phyloP scores from a whole-genome alignment of 441 rosid species.

The Mallotus repandus region DNA sequence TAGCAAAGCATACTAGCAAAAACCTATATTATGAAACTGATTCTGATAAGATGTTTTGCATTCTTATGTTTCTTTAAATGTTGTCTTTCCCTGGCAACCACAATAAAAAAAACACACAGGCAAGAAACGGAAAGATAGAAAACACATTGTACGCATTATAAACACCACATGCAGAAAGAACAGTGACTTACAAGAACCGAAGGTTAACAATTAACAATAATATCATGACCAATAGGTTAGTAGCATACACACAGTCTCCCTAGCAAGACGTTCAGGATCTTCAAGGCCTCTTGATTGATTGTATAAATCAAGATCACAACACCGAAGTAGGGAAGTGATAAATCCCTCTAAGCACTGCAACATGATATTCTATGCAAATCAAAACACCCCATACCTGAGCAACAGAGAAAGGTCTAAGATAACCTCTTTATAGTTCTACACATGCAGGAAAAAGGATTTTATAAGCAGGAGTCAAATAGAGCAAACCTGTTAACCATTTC shows the following conservation, averaged over 20 bases:
- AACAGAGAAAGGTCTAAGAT: constrained; percentile 21
- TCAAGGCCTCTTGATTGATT: constrained; percentile 76
- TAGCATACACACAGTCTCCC: constrained; percentile 94
- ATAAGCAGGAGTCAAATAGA: neutral
- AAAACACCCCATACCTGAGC: constrained; percentile 76
- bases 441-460: constrained; percentile 1
- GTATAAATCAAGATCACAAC: constrained; percentile 76
- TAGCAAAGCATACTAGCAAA: neutral
- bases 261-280: constrained; percentile 90
- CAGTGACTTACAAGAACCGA: neutral
- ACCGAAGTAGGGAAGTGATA: constrained; percentile 58
- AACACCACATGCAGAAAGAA: constrained; percentile 5
- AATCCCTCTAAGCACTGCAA: constrained; percentile 81
- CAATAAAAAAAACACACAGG: neutral
- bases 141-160: neutral
- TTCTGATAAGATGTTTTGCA: neutral
- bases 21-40: neutral
- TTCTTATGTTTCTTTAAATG: neutral
- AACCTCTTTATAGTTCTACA: neutral
- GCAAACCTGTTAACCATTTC: constrained; percentile 55
- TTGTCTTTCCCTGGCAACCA: neutral
- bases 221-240: constrained; percentile 5
- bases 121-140: neutral
- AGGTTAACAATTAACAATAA: neutral
- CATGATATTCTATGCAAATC: constrained; percentile 68